Conservation (phyloP, 768 basidiomycete genomes). For the Peribolospora kevripleyi region DNA sequence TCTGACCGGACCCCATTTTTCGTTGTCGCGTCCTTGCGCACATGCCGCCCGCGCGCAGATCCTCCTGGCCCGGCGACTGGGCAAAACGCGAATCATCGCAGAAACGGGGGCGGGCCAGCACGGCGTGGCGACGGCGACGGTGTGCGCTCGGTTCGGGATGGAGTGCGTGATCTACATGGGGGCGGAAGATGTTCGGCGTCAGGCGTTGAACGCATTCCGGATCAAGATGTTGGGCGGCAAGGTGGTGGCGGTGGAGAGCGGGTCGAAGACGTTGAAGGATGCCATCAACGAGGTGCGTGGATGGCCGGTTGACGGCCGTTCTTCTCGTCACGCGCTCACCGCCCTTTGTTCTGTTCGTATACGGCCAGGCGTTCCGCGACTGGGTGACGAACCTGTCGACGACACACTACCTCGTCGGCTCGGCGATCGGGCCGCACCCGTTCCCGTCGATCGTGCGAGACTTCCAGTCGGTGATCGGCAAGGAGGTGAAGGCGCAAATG, state of each 20-base stretch:
- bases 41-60: slow-evolving; percentile 29
- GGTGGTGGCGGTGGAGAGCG: slow-evolving; percentile 74
- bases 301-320: no score
- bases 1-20: neutral
- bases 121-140: slow-evolving; percentile 95
- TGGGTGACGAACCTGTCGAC: slow-evolving; percentile 90
- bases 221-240: slow-evolving; percentile 93
- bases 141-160: slow-evolving; percentile 85
- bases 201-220: slow-evolving; percentile 91
- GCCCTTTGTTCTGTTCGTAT: neutral
- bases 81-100: slow-evolving; percentile 91
- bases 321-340: neutral
- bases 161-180: slow-evolving; percentile 97
- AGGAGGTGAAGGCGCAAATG: slow-evolving; percentile 79
- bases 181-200: slow-evolving; percentile 81
- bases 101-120: slow-evolving; percentile 98
- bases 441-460: slow-evolving; percentile 98
- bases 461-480: slow-evolving; percentile 83
- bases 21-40: slow-evolving; percentile 3
- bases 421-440: slow-evolving; percentile 89
- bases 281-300: slow-evolving; percentile 38
- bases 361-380: slow-evolving; percentile 69
- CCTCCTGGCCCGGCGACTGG: slow-evolving; percentile 70
- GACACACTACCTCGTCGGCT: slow-evolving; percentile 93
- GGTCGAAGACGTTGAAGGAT: slow-evolving; percentile 85